A percentile compares a stretch with the other conserved stretches of the same genome.
Evolutionary conservation across 768 basidiomycete genomes (phyloP).

Genomic region (Xerocomellus amylosporus): DNA sequence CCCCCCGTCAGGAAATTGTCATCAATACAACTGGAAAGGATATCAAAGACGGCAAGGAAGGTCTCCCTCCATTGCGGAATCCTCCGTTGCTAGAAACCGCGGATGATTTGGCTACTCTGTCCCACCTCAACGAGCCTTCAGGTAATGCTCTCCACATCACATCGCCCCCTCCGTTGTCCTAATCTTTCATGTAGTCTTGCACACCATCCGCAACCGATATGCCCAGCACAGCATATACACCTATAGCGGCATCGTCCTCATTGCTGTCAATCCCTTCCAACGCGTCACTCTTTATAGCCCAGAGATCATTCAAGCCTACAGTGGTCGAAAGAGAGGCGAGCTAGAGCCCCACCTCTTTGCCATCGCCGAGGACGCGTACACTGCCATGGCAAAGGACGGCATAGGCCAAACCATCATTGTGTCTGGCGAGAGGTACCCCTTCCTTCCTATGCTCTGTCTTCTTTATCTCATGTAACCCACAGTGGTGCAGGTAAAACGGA

Average conservation of each 20-base stretch:
- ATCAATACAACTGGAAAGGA: conserved; percentile 78
- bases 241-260: conserved; percentile 97
- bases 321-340: conserved; percentile 87
- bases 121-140: conserved; percentile 96
- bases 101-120: conserved; percentile 96
- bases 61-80: conserved; percentile 90
- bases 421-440: conserved; percentile 88
- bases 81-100: conserved; percentile 95
- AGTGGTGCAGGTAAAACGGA: conserved; percentile 99
- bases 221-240: conserved; percentile 97
- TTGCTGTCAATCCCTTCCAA: conserved; percentile 98
- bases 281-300: conserved; percentile 96
- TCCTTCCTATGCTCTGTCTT: not conserved
- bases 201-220: conserved; percentile 96
- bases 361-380: conserved; percentile 98
- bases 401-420: conserved; percentile 99
- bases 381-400: conserved; percentile 91
- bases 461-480: conserved; percentile 13
- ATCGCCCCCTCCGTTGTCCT: not conserved
- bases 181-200: conserved; percentile 61
- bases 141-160: conserved; percentile 48
- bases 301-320: conserved; percentile 96
- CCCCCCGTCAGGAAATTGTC: conserved; percentile 58
- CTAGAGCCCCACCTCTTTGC: conserved; percentile 98
- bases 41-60: conserved; percentile 75